A percentile compares a stretch with the other conserved stretches of the same genome.
phyloP scores from a whole-genome alignment of 768 basidiomycete genomes.

The Chlorophyllum brunneum region DNA sequence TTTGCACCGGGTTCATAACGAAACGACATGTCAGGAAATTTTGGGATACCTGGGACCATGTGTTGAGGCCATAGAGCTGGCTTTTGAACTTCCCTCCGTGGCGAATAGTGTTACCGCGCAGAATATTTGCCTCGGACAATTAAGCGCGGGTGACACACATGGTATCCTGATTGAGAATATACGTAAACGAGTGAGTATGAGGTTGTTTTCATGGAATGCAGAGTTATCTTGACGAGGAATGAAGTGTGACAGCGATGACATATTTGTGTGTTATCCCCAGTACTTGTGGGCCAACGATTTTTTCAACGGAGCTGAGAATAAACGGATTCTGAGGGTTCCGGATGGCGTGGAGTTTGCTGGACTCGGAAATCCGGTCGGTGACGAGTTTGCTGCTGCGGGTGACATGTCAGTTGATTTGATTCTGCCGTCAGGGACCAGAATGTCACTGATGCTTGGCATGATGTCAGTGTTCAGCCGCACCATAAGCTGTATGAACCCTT shows the following conservation, averaged over 20 bases:
- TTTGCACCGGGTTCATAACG: constrained; percentile 25
- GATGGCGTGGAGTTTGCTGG: constrained; percentile 15
- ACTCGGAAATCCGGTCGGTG: constrained; percentile 12
- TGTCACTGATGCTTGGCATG: not conserved
- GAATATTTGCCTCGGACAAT: constrained; percentile 8
- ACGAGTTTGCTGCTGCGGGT: constrained; percentile 16
- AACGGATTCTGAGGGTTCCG: constrained; percentile 17
- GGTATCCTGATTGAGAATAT: constrained; percentile 18
- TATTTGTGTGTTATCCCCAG: constrained; percentile 17
- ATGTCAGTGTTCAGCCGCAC: constrained; percentile 17
- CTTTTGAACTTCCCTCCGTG: constrained; percentile 12
- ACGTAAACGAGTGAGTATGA: constrained; percentile 14
- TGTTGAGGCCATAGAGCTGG: constrained; percentile 20
- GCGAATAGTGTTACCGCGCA: constrained; percentile 13
- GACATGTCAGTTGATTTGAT: constrained; percentile 17
- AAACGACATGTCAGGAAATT: constrained; percentile 23
- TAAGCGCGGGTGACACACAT: constrained; percentile 13
- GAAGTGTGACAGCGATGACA: constrained; percentile 12
- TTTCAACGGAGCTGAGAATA: constrained; percentile 15
- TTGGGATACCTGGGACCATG: constrained; percentile 22
- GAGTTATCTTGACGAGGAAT: not conserved
- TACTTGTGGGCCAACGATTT: constrained; percentile 19
- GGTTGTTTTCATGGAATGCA: not conserved
- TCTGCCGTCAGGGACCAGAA: no score
- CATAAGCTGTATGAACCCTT: constrained; percentile 23